Conservation (phyloP, 176 grass and related monocot species). For the Cocos nucifera region DNA sequence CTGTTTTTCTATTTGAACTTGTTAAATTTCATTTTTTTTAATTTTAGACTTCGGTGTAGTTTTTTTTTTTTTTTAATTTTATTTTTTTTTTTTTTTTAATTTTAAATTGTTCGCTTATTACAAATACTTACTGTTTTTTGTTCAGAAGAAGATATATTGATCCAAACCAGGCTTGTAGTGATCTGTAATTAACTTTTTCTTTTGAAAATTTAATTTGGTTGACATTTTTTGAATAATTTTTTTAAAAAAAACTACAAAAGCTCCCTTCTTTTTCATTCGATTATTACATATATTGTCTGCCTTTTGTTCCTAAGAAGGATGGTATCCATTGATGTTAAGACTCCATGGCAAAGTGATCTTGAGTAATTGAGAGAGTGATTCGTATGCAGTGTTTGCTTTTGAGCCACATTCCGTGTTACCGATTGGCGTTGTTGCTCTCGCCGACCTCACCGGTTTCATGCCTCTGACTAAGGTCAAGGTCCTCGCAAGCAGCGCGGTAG, state of each 20-base stretch:
- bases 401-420: conserved; percentile 89
- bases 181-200: too few species aligned
- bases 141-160: too few species aligned
- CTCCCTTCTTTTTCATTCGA: too few species aligned
- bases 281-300: neutral
- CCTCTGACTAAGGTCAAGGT: conserved; percentile 59
- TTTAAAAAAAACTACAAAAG: too few species aligned
- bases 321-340: too few species aligned
- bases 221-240: too few species aligned
- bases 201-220: too few species aligned
- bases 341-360: neutral
- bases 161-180: too few species aligned
- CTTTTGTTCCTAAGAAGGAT: neutral
- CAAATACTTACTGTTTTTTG: too few species aligned
- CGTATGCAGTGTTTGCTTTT: conserved; percentile 68
- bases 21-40: neutral
- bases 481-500: conserved; percentile 87
- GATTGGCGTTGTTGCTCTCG: conserved; percentile 43
- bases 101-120: neutral
- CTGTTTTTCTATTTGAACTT: neutral
- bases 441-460: conserved; percentile 60
- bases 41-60: neutral
- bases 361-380: neutral
- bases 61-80: neutral
- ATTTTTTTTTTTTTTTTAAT: neutral